A percentile compares a stretch with the other conserved stretches of the same genome.
These are phyloP conservation scores for Diaporthe humulicola DNA, from an alignment of 2,329 filamentous ascomycete species.

Conservation along the genomic window DNA sequence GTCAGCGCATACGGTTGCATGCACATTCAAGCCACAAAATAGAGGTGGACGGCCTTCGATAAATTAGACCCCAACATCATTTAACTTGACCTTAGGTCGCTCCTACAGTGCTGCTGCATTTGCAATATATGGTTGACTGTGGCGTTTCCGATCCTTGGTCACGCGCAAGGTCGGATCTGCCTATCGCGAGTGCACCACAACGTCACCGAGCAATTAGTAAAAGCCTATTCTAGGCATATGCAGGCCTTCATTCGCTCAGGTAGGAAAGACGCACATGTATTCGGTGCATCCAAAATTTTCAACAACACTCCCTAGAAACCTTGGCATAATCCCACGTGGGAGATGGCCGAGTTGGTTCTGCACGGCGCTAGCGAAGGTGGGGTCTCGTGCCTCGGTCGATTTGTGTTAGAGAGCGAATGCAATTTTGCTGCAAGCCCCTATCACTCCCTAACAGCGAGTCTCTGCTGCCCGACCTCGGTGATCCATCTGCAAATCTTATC, in stretches of 20 bases:
- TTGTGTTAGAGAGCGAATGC: neutral
- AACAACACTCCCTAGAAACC: neutral
- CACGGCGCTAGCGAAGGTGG: neutral
- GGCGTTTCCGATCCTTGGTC: neutral
- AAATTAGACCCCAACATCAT: neutral
- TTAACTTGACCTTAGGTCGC: neutral
- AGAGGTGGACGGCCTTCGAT: neutral
- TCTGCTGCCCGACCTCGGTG: neutral
- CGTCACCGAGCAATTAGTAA: neutral
- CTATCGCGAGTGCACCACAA: neutral
- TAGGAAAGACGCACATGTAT: neutral
- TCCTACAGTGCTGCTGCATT: neutral
- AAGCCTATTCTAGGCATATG: neutral
- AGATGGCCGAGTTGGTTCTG: constrained; percentile 5
- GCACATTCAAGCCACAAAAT: neutral
- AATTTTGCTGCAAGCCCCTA: neutral
- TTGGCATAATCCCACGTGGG: neutral
- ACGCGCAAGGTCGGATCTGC: neutral
- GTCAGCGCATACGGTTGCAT: neutral
- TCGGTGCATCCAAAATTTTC: neutral
- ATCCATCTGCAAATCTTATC: constrained; percentile 31
- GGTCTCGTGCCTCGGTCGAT: neutral
- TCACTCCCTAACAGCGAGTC: neutral
- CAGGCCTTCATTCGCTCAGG: neutral
- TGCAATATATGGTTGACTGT: neutral